Conservation (phyloP, 2,329 filamentous ascomycete genomes). For the Fusarium napiforme region DNA sequence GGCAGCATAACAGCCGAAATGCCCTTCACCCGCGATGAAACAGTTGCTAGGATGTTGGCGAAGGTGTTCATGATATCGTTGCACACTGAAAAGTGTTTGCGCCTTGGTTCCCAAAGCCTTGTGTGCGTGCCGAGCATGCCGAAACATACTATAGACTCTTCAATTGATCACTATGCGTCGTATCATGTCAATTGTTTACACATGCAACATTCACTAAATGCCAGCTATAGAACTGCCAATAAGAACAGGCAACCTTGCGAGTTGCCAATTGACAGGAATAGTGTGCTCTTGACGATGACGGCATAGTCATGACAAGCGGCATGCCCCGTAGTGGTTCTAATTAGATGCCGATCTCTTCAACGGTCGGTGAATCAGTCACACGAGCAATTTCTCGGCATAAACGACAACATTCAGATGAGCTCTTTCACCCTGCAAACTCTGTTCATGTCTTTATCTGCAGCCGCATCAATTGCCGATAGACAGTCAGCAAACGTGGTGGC, state of each 20-base stretch:
- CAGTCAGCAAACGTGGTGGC: slow-evolving; percentile 26
- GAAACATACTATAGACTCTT: rapidly evolving
- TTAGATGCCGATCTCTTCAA: not conserved
- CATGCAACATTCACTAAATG: rapidly evolving
- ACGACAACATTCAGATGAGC: not conserved
- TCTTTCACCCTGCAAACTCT: not conserved
- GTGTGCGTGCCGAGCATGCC: not conserved
- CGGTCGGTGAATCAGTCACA: not conserved
- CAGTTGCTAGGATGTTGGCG: rapidly evolving
- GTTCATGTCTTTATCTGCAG: not conserved
- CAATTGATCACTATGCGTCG: not conserved
- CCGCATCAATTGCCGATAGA: not conserved
- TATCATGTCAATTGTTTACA: not conserved
- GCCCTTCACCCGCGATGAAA: rapidly evolving
- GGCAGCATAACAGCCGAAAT: not conserved
- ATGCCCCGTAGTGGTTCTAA: not conserved
- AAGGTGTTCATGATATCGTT: not conserved
- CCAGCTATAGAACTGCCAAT: rapidly evolving
- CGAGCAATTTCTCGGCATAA: not conserved
- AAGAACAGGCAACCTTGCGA: not conserved
- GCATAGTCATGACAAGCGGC: not conserved
- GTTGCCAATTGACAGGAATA: not conserved
- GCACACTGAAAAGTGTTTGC: not conserved
- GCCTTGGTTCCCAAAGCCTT: not conserved
- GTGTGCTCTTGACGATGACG: not conserved